These are phyloP conservation scores for Heterobasidion parviporum DNA, from an alignment of 1,284 basidiomycete genomes.

Conservation along the genomic window DNA sequence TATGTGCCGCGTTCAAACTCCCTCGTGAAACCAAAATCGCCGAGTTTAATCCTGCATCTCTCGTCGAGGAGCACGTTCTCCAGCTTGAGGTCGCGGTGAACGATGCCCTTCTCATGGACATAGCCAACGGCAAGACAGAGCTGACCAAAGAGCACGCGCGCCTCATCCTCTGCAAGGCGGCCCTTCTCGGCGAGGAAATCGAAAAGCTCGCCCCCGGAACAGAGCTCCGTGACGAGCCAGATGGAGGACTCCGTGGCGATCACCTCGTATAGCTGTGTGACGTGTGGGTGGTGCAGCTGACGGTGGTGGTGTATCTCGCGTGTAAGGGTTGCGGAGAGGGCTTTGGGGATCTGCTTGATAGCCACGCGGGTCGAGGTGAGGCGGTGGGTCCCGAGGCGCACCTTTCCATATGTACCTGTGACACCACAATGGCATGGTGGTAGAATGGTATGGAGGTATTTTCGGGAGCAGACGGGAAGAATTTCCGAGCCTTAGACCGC, in stretches of 20 bases:
- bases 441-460: neutral
- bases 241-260: constrained; percentile 93
- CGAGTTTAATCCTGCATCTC: constrained; percentile 80
- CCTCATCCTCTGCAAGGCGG: constrained; percentile 76
- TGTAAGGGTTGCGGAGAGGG: constrained; percentile 82
- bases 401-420: constrained; percentile 86
- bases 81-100: constrained; percentile 93
- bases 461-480: neutral
- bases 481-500: neutral
- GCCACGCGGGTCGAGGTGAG: constrained; percentile 86
- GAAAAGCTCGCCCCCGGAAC: constrained; percentile 93
- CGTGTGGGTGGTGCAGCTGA: constrained; percentile 89
- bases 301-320: constrained; percentile 98
- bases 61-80: constrained; percentile 94
- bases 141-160: constrained; percentile 84
- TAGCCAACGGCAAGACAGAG: constrained; percentile 94
- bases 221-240: constrained; percentile 97
- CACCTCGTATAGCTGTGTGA: constrained; percentile 95
- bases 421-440: neutral
- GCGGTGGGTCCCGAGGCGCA: constrained; percentile 88
- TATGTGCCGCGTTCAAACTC: constrained; percentile 82
- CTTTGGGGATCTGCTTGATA: constrained; percentile 97
- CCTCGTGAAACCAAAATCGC: constrained; percentile 94
- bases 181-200: constrained; percentile 97
- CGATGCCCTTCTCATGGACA: constrained; percentile 85